Conservation (phyloP, 305 asterid species). For the Fraxinus baroniana region DNA sequence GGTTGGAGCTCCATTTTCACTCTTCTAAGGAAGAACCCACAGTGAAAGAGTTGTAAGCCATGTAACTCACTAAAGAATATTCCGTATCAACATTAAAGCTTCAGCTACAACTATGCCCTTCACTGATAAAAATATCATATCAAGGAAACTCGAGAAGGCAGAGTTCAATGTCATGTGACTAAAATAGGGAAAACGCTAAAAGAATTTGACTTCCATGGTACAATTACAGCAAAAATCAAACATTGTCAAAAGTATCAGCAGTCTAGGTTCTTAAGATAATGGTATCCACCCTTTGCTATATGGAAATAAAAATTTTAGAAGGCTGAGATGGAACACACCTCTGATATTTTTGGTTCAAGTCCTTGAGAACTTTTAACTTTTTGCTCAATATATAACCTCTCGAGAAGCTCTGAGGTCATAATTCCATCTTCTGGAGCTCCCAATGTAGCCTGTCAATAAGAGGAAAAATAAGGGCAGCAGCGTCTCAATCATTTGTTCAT, state of each 20-base stretch:
- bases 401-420: conserved; percentile 78
- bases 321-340: conserved; percentile 25
- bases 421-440: conserved; percentile 78
- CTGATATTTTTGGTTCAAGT: conserved; percentile 22
- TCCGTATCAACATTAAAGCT: neutral
- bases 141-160: neutral
- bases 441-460: conserved; percentile 55
- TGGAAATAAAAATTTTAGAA: neutral
- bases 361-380: conserved; percentile 38
- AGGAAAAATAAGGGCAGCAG: conserved; percentile 14
- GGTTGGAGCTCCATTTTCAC: conserved; percentile 60
- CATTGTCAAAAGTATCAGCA: neutral
- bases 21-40: conserved; percentile 18
- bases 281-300: neutral
- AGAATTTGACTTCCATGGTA: neutral
- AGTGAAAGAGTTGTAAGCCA: conserved; percentile 1
- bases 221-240: neutral
- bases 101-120: neutral
- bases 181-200: neutral
- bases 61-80: neutral
- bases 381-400: conserved; percentile 37
- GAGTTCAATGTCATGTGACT: neutral
- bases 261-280: neutral
- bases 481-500: conserved; percentile 8
- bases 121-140: neutral